Conservation (phyloP, 192 early-diverging fungal genomes). For the Pecoramyces ruminantium region DNA sequence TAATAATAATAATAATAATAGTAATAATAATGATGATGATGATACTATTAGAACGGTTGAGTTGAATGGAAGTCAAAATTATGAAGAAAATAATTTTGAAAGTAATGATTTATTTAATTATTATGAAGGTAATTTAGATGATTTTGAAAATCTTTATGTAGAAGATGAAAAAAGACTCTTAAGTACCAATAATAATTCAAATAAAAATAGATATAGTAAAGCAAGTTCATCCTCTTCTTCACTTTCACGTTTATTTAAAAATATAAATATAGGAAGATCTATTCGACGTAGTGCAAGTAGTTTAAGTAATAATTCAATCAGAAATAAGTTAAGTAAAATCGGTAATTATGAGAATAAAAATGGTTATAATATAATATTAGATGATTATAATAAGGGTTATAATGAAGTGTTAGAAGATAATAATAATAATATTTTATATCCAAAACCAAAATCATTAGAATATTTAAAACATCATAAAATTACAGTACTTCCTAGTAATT, state of each 20-base stretch:
- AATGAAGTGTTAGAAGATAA: neutral
- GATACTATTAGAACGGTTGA: neutral
- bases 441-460: neutral
- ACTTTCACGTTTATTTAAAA: neutral
- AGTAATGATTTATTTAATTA: too few species aligned
- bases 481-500: neutral
- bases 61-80: neutral
- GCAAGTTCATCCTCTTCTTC: neutral
- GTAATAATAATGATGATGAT: neutral
- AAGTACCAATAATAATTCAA: neutral
- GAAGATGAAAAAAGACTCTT: neutral
- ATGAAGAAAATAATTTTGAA: too few species aligned
- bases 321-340: neutral
- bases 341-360: neutral
- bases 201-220: neutral
- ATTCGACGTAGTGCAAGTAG: neutral
- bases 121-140: too few species aligned
- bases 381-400: neutral
- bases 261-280: neutral
- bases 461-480: neutral
- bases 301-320: neutral
- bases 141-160: neutral
- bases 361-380: neutral
- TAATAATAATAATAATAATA: too few species aligned
- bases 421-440: neutral